A percentile compares a stretch with the other conserved stretches of the same genome.
Evolutionary conservation across 1,284 basidiomycete species (phyloP).

Genomic region (Trichosporon faecale): DNA sequence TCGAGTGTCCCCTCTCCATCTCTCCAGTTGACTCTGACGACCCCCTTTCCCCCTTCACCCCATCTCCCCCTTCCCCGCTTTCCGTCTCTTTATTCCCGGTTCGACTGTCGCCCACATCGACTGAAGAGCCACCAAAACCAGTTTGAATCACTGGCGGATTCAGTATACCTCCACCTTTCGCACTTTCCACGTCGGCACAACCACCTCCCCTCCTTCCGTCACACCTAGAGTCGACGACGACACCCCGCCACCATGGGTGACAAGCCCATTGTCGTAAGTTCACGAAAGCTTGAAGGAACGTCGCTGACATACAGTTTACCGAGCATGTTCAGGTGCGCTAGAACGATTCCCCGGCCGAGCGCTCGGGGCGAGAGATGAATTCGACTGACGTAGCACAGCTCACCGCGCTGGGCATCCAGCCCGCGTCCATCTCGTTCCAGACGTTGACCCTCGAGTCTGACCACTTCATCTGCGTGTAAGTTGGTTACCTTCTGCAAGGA

Average conservation of each 20-base stretch:
- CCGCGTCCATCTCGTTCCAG: conserved; percentile 96
- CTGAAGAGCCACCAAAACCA: conserved; percentile 1
- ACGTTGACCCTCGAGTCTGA: conserved; percentile 94
- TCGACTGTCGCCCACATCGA: conserved; percentile 1
- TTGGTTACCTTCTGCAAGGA: conserved; percentile 22
- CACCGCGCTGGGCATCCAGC: conserved; percentile 92
- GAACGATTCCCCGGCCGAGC: background rate
- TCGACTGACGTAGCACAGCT: conserved; percentile 60
- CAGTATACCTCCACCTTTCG: background rate
- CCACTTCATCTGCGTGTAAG: conserved; percentile 78
- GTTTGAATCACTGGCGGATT: conserved; percentile 1
- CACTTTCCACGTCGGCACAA: conserved; percentile 17
- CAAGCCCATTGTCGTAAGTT: conserved; percentile 49
- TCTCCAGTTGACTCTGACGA: background rate
- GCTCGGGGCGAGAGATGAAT: background rate
- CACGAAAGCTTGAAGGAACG: background rate
- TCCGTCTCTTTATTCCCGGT: background rate
- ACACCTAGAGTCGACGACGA: conserved; percentile 1
- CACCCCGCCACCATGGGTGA: conserved; percentile 42
- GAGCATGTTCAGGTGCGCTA: conserved; percentile 54
- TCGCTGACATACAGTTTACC: conserved; percentile 46
- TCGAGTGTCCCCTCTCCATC: background rate
- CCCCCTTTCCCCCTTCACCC: background rate
- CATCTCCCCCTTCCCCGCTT: background rate
- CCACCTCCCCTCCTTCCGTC: background rate